Percentiles rank a stretch among this genome's conserved stretches.
phyloP scores from a whole-genome alignment of 1,284 basidiomycete genomes.

The Gymnopus androsaceus region DNA sequence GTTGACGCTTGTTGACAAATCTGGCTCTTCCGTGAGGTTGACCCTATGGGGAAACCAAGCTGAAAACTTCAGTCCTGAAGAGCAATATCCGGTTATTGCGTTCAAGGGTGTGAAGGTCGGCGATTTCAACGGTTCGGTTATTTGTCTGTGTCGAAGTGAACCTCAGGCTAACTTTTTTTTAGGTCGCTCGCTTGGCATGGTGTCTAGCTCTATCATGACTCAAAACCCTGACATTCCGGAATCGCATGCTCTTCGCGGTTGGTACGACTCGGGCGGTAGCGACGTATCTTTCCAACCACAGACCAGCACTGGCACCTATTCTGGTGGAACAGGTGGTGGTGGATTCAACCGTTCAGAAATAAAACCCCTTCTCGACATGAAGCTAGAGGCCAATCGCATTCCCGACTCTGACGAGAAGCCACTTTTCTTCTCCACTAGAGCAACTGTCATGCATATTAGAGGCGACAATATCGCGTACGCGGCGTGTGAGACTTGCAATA shows the following conservation, averaged over 20 bases:
- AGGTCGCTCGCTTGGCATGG: constrained; percentile 77
- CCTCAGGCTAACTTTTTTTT: constrained; percentile 19
- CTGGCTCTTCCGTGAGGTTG: constrained; percentile 78
- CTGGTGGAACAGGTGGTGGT: constrained; percentile 38
- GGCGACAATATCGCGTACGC: constrained; percentile 87
- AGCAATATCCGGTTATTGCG: constrained; percentile 71
- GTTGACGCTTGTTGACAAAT: constrained; percentile 85
- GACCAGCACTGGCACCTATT: constrained; percentile 44
- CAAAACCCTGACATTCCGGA: constrained; percentile 90
- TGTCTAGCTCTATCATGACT: constrained; percentile 62
- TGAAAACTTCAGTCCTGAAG: constrained; percentile 70
- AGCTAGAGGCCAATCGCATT: constrained; percentile 74
- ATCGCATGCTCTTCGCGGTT: constrained; percentile 85
- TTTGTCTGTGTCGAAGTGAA: constrained; percentile 3
- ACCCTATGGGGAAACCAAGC: constrained; percentile 98
- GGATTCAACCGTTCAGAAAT: constrained; percentile 72
- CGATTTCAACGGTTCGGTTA: constrained; percentile 80
- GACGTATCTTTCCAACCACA: constrained; percentile 72
- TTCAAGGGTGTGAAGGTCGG: constrained; percentile 96
- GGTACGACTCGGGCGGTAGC: constrained; percentile 80
- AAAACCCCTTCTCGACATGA: constrained; percentile 84
- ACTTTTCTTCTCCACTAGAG: constrained; percentile 83
- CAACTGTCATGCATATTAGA: constrained; percentile 90
- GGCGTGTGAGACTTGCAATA: constrained; percentile 88
- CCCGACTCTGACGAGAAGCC: constrained; percentile 40